Percentiles rank a stretch among this genome's conserved stretches.
Conservation (phyloP, 2,329 filamentous ascomycete genomes). For the Aschersonia sp. region DNA sequence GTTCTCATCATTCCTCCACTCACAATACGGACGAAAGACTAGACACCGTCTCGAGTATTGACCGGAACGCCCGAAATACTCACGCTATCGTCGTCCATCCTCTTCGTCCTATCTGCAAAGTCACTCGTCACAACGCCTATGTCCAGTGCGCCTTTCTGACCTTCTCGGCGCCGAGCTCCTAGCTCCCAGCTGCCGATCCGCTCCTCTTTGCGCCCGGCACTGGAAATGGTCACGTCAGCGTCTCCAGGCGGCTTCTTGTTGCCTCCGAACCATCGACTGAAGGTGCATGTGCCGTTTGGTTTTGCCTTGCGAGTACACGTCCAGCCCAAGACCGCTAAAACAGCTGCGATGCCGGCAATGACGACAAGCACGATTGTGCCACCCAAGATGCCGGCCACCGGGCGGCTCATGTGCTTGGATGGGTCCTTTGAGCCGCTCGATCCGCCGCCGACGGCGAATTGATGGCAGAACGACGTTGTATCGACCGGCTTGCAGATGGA, state of each 20-base stretch:
- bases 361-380: slow-evolving; percentile 24
- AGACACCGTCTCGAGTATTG: slow-evolving; percentile 24
- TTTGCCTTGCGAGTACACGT: slow-evolving; percentile 12
- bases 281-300: slow-evolving; percentile 1
- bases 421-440: neutral
- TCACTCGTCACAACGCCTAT: slow-evolving; percentile 12
- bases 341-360: slow-evolving; percentile 16
- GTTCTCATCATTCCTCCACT: neutral
- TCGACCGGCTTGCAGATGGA: slow-evolving; percentile 18
- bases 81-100: slow-evolving; percentile 16
- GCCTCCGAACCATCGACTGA: slow-evolving; percentile 26
- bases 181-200: slow-evolving; percentile 37
- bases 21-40: neutral
- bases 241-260: slow-evolving; percentile 29
- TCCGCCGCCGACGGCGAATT: neutral
- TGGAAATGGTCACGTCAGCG: slow-evolving; percentile 24
- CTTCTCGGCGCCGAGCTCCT: slow-evolving; percentile 9
- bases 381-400: slow-evolving; percentile 31
- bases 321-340: slow-evolving; percentile 17
- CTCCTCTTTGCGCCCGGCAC: slow-evolving; percentile 25
- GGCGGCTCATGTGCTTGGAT: slow-evolving; percentile 15
- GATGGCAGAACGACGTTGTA: slow-evolving; percentile 22
- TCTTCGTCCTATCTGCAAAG: slow-evolving; percentile 6
- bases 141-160: slow-evolving; percentile 3
- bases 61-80: slow-evolving; percentile 23